Base-by-base conservation (phyloP, 2,329 filamentous ascomycete species). In the Plectosphaerella sp. region DNA sequence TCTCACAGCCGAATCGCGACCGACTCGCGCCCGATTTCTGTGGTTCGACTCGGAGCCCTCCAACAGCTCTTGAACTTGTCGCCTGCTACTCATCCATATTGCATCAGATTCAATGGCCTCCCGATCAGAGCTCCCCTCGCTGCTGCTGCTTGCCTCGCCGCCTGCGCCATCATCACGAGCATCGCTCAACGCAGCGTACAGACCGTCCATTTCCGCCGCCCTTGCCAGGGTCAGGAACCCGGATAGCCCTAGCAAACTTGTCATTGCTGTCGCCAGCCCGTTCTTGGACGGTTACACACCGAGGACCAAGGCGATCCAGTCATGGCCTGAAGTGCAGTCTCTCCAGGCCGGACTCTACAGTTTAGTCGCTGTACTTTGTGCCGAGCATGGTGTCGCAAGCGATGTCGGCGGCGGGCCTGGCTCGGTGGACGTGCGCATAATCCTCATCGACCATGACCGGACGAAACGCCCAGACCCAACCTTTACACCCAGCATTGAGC, bases 301-400 rank as follows among this genome's bases (percentile, higher is more conserved):
- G 20, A 54, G 71, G 28, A 74, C 79, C 45, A 77, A 80, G 59
- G 73, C 78, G 22, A 72, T 81, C 45, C n/a, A 20, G n/a, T 73
- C 81, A 16, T 96, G 91, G 79, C 64, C 76, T 35, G 71, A 78
- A n/a, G 80, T 85, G 0, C 91, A 96, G 67, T 76, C 79, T n/a
- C 75, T 93, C 5, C 71, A 97, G 20, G 88, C 88, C 3, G 81
- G 82, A 24, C 65, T 95, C 22, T 97, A 97, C 75, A 84, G 85
- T 61, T 78, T 97, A 48, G 74, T 94, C 52, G 87, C 87, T 35
- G 73, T 85, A 45, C 75, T 90, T n/a, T 90, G 87, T 56, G 82
- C 85, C 12, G 77, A 83, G 58, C 73, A 82, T 47, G 73, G 72
- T 46, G 77, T 72, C 72, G 86, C 67, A 71, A 89, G 68, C 65